Evolutionary conservation across 176 grass and related monocot species (phyloP).

Genomic region (Aegilops sharonensis): DNA sequence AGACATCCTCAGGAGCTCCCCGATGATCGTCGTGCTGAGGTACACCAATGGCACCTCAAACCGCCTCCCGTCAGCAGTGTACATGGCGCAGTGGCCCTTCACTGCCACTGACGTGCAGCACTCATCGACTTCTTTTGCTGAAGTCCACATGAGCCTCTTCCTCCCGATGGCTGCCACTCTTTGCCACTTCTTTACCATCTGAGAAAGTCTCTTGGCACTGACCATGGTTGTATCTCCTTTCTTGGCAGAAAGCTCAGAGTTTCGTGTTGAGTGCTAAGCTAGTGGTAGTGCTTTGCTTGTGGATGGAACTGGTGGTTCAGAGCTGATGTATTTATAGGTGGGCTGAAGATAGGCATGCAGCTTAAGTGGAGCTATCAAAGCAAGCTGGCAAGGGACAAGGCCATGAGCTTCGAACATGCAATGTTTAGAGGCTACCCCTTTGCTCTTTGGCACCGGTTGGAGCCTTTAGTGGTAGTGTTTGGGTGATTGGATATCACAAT

Average conservation of each 20-base stretch:
- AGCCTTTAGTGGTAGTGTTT: not conserved
- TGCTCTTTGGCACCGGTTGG: not conserved
- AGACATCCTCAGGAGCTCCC: too few relatives aligned
- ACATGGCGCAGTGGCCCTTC: too few relatives aligned
- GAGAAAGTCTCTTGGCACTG: too few relatives aligned
- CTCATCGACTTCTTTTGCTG: too few relatives aligned
- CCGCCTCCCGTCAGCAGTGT: too few relatives aligned
- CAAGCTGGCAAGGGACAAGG: constrained; percentile 19
- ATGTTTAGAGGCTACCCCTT: not conserved
- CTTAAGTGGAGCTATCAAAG: constrained; percentile 4
- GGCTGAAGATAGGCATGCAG: not conserved
- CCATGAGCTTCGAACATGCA: constrained; percentile 43
- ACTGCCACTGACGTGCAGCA: too few relatives aligned
- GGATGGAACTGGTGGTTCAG: constrained; percentile 8
- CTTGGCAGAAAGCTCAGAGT: not conserved
- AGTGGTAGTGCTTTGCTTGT: constrained; percentile 5
- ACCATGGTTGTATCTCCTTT: too few relatives aligned
- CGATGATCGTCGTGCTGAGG: too few relatives aligned
- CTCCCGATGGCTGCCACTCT: too few relatives aligned
- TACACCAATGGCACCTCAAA: too few relatives aligned
- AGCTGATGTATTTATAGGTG: constrained; percentile 31
- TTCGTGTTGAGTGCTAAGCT: constrained; percentile 12
- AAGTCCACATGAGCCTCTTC: too few relatives aligned
- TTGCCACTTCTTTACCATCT: too few relatives aligned
- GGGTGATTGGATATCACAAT: not conserved